Conservation (phyloP, 2,329 filamentous ascomycete genomes). For the Aspergillus hiratsukae region DNA sequence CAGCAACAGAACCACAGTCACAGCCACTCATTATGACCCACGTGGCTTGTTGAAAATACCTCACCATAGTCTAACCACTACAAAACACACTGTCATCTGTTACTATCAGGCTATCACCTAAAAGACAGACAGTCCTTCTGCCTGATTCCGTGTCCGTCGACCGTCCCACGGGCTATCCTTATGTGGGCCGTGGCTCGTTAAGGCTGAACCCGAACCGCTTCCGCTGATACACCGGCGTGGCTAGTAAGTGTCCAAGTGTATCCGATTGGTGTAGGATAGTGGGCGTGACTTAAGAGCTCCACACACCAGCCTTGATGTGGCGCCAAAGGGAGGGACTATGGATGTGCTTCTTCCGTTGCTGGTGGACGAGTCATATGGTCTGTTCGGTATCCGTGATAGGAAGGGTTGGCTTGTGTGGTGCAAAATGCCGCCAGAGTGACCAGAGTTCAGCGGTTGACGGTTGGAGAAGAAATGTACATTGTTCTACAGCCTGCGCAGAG, state of each 20-base stretch:
- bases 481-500: background rate
- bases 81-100: background rate
- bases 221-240: background rate
- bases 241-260: background rate
- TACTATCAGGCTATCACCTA: background rate
- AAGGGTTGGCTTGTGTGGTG: too few relatives aligned
- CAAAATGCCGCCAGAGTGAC: background rate
- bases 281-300: background rate
- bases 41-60: slow-evolving; percentile 7
- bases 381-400: background rate
- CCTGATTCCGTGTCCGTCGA: background rate
- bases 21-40: slow-evolving; percentile 12
- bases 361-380: background rate
- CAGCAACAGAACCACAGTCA: background rate
- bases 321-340: background rate
- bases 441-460: background rate
- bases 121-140: background rate
- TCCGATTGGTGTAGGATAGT: background rate
- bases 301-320: background rate
- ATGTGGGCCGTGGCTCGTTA: background rate
- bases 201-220: background rate
- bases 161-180: background rate
- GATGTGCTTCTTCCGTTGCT: background rate
- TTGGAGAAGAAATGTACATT: background rate
- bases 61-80: background rate